Conservation (phyloP, 176 grass and related monocot species). For the Thalia dealbata region DNA sequence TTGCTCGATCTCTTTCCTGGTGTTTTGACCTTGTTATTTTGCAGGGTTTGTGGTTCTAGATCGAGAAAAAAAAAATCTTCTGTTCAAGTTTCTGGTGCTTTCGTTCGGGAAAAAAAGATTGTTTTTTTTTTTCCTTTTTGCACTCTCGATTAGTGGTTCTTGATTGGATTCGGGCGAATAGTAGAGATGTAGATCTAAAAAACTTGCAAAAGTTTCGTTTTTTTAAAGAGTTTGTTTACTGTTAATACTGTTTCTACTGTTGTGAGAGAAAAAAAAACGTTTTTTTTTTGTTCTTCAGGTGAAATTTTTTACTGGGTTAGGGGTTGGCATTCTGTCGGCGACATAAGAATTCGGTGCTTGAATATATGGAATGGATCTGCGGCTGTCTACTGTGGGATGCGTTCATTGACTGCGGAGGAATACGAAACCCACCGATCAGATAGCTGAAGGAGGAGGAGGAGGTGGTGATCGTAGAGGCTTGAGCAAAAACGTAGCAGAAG, state of each 20-base stretch:
- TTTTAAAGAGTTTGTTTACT: not conserved
- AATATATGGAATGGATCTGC: constrained; percentile 72
- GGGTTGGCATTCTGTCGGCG: constrained; percentile 4
- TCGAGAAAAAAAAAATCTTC: not conserved
- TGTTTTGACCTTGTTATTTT: not conserved
- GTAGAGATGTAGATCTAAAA: not conserved
- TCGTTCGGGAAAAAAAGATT: not conserved
- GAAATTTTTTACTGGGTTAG: constrained; percentile 2
- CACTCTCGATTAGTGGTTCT: not conserved
- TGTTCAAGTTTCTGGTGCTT: not conserved
- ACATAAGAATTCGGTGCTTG: constrained; percentile 49
- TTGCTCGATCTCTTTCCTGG: not conserved
- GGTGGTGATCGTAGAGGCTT: constrained; percentile 20
- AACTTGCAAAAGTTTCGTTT: not conserved
- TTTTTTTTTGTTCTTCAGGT: constrained; percentile 3
- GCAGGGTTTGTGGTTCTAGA: not conserved
- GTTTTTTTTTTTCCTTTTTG: not conserved
- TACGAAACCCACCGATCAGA: constrained; percentile 77
- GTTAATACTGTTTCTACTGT: not conserved
- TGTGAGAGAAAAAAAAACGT: not conserved
- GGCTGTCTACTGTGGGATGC: constrained; percentile 84
- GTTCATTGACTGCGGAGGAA: constrained; percentile 93
- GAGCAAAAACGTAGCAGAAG: not conserved
- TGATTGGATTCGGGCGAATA: not conserved
- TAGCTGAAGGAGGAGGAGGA: constrained; percentile 47